Percentiles rank a stretch among this genome's conserved stretches.
Conservation (phyloP, 345 rosid species). For the Bruguiera parviflora region DNA sequence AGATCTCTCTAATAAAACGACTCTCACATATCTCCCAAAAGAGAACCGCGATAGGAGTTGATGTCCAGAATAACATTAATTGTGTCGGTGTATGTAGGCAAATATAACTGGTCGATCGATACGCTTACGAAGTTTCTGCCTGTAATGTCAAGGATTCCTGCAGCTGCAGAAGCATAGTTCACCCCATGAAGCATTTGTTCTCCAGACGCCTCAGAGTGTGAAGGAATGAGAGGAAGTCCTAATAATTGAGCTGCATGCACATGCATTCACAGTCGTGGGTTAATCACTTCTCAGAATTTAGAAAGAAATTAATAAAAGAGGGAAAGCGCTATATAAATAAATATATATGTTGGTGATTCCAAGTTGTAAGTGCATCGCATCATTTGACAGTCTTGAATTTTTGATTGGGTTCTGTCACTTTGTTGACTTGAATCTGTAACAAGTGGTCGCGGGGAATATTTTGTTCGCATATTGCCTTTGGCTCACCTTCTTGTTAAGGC, state of each 20-base stretch:
- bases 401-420: too few relatives aligned
- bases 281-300: background rate
- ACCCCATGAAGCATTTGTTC: constrained; percentile 73
- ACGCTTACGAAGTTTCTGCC: constrained; percentile 86
- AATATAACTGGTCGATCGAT: background rate
- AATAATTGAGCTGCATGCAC: constrained; percentile 59
- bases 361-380: too few relatives aligned
- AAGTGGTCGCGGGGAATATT: too few relatives aligned
- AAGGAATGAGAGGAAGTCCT: constrained; percentile 84
- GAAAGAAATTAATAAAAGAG: background rate
- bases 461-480: too few relatives aligned
- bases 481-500: too few relatives aligned
- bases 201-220: constrained; percentile 73
- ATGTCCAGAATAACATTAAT: too few relatives aligned
- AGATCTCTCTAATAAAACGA: too few relatives aligned
- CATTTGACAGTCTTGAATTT: too few relatives aligned
- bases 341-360: too few relatives aligned
- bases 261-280: constrained; percentile 1
- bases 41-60: too few relatives aligned
- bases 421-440: too few relatives aligned
- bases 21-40: too few relatives aligned
- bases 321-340: background rate
- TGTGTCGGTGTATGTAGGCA: background rate
- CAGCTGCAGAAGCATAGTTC: constrained; percentile 97
- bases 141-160: constrained; percentile 85